A percentile compares a stretch with the other conserved stretches of the same genome.
Evolutionary conservation across 768 basidiomycete genomes (phyloP).

Genomic region (Kwoniella dendrophila): DNA sequence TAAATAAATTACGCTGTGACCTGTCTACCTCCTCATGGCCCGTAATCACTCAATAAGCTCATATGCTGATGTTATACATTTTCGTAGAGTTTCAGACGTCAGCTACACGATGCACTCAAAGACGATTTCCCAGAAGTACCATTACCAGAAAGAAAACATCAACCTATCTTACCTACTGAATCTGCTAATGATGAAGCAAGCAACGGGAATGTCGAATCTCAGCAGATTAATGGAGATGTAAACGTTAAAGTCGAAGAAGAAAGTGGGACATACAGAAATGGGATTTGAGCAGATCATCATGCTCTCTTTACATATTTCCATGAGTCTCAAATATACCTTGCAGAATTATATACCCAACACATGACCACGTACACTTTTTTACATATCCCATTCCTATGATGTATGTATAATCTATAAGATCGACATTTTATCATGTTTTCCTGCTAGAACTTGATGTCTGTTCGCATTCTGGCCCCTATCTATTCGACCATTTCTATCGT

Average conservation of each 20-base stretch:
- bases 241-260: constrained; percentile 3
- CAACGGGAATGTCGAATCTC: background rate
- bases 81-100: constrained; percentile 41
- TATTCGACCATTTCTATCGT: background rate
- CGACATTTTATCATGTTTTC: too few relatives aligned
- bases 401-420: too few relatives aligned
- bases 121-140: constrained; percentile 41
- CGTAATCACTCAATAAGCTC: too few relatives aligned
- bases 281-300: background rate
- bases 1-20: too few relatives aligned
- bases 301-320: too few relatives aligned
- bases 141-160: constrained; percentile 38
- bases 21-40: too few relatives aligned
- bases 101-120: constrained; percentile 34
- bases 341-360: too few relatives aligned
- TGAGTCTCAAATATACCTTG: too few relatives aligned
- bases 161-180: constrained; percentile 2
- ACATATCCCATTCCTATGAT: too few relatives aligned
- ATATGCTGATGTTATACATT: background rate
- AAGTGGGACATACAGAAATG: background rate
- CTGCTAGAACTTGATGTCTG: too few relatives aligned
- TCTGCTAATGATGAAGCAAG: background rate
- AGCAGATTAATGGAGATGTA: constrained; percentile 7
- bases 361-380: too few relatives aligned
- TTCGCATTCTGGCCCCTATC: background rate